These are phyloP conservation scores for Apiotrichum brassicae DNA, from an alignment of 1,284 basidiomycete species.

Conservation along the genomic window DNA sequence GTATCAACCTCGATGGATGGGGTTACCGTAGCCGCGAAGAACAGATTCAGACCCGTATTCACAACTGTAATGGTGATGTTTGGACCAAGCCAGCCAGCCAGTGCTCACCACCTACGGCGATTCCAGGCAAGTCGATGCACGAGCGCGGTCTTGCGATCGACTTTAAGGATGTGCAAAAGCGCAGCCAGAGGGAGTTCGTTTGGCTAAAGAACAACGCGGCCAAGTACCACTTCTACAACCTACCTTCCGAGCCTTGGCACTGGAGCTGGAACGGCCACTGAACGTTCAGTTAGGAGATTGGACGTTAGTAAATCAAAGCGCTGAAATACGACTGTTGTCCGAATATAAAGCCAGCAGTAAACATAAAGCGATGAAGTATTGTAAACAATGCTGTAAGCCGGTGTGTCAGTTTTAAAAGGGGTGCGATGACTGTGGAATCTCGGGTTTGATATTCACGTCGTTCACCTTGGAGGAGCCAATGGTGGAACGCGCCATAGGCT, in stretches of 20 bases:
- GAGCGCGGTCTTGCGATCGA: constrained; percentile 11
- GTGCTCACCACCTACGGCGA: constrained; percentile 1
- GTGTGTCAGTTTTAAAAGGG: too few species aligned
- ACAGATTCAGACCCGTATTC: background rate
- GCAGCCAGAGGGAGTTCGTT: background rate
- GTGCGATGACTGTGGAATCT: too few species aligned
- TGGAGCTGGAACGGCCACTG: constrained; percentile 11
- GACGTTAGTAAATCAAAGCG: too few species aligned
- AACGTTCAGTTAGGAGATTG: too few species aligned
- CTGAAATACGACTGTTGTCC: too few species aligned
- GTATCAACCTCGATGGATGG: background rate
- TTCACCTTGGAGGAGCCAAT: too few species aligned
- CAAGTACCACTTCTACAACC: constrained; percentile 3
- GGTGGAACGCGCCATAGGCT: too few species aligned
- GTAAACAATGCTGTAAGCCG: too few species aligned
- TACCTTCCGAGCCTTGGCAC: constrained; percentile 4
- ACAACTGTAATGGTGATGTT: background rate
- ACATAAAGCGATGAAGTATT: too few species aligned
- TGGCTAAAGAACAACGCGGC: background rate
- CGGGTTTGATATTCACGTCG: too few species aligned
- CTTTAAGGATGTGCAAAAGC: background rate
- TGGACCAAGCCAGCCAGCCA: background rate
- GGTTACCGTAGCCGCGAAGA: background rate
- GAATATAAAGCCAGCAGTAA: too few species aligned
- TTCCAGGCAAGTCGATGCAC: constrained; percentile 3